These are phyloP conservation scores for Stenocarpella maydis DNA, from an alignment of 2,329 filamentous ascomycete species.

Conservation along the genomic window DNA sequence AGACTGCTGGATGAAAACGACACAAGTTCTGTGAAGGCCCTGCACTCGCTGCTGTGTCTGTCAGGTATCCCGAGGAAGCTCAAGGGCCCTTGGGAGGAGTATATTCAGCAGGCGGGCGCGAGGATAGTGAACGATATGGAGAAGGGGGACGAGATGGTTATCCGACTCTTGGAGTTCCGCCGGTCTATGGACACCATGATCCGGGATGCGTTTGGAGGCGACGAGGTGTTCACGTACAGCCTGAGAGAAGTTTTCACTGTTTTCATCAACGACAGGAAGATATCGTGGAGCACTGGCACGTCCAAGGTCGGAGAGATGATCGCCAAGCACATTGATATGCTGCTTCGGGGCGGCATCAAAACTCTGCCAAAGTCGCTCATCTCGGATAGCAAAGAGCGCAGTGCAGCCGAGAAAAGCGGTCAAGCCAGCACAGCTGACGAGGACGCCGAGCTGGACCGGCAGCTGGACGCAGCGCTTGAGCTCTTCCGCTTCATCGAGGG, in stretches of 20 bases:
- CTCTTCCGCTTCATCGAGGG: slow-evolving; percentile 97
- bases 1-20: slow-evolving; percentile 77
- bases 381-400: slow-evolving; percentile 66
- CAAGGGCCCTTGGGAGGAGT: slow-evolving; percentile 77
- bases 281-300: slow-evolving; percentile 80
- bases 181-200: slow-evolving; percentile 79
- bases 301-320: slow-evolving; percentile 99
- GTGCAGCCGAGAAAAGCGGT: slow-evolving; percentile 66
- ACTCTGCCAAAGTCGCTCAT: slow-evolving; percentile 76
- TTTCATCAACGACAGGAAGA: slow-evolving; percentile 92
- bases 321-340: slow-evolving; percentile 91
- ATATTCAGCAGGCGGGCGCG: slow-evolving; percentile 79
- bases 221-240: slow-evolving; percentile 79
- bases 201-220: slow-evolving; percentile 76
- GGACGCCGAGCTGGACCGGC: slow-evolving; percentile 88
- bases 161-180: slow-evolving; percentile 82
- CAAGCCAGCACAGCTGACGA: slow-evolving; percentile 80
- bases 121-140: slow-evolving; percentile 82
- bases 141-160: slow-evolving; percentile 84
- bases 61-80: slow-evolving; percentile 75
- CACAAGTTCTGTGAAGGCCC: slow-evolving; percentile 72
- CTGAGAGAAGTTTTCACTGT: slow-evolving; percentile 85
- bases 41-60: slow-evolving; percentile 81
- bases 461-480: slow-evolving; percentile 91
- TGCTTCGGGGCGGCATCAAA: slow-evolving; percentile 88